These are phyloP conservation scores for Alternaria triticina DNA, from an alignment of 2,329 filamentous ascomycete species.

Conservation along the genomic window DNA sequence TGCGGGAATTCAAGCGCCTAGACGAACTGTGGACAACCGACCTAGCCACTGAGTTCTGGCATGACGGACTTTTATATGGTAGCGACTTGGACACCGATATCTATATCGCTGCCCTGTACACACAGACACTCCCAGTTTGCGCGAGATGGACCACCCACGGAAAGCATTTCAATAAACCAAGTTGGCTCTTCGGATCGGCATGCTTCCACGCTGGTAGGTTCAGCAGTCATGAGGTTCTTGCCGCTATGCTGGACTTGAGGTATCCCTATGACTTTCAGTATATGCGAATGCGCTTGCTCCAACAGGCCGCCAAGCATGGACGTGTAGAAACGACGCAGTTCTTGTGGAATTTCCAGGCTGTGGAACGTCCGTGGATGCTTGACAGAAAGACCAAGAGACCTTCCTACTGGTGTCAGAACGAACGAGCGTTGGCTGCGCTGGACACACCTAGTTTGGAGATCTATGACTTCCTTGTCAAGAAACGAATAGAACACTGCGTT, in stretches of 20 bases:
- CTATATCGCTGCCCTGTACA: background rate
- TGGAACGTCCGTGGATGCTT: background rate
- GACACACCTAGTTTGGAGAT: background rate
- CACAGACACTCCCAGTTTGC: background rate
- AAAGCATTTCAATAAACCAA: background rate
- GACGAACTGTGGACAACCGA: background rate
- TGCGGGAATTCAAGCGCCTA: background rate
- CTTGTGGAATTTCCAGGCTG: background rate
- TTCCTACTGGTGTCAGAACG: background rate
- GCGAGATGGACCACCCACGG: background rate
- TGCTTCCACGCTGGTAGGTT: background rate
- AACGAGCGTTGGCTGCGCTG: background rate
- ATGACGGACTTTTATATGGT: background rate
- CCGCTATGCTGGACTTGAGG: background rate
- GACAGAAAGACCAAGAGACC: background rate
- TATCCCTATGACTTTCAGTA: background rate
- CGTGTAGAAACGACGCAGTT: background rate
- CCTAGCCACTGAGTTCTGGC: background rate
- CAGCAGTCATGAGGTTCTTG: background rate
- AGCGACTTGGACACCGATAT: background rate
- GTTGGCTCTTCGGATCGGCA: background rate
- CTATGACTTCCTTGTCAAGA: background rate
- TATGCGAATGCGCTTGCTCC: background rate
- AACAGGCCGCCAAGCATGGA: background rate
- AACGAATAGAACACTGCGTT: background rate